Percentiles rank a stretch among this genome's conserved stretches.
Evolutionary conservation across 257 asterid genomes (phyloP).

Genomic region (Paraleonurus japonicus): DNA sequence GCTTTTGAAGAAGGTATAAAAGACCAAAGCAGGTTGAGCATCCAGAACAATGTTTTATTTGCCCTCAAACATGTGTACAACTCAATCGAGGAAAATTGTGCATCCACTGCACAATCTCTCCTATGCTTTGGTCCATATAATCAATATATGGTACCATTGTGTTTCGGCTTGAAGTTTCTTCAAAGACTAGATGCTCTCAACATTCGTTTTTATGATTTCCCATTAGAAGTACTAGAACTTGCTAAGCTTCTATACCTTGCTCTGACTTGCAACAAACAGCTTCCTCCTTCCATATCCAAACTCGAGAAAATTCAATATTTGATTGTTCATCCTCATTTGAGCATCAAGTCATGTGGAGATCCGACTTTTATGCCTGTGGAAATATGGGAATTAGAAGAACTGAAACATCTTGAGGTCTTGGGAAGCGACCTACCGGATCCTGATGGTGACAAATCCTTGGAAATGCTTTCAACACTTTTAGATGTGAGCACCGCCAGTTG

Average conservation of each 20-base stretch:
- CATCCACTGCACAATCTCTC: slow-evolving; percentile 17
- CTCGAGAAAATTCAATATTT: slow-evolving; percentile 10
- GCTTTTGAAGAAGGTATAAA: neutral
- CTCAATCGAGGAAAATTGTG: neutral
- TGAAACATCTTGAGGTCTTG: neutral
- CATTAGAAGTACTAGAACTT: neutral
- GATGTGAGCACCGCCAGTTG: no score
- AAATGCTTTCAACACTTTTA: no score
- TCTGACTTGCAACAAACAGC: neutral
- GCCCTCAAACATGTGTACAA: neutral
- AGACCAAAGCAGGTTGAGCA: neutral
- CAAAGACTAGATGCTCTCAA: slow-evolving; percentile 9
- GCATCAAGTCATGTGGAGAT: neutral
- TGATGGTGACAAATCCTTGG: no score
- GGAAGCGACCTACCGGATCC: neutral
- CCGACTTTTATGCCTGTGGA: slow-evolving; percentile 6
- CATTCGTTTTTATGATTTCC: slow-evolving; percentile 19
- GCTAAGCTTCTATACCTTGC: slow-evolving; percentile 8
- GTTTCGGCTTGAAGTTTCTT: slow-evolving; percentile 7
- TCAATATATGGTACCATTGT: neutral
- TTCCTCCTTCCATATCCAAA: slow-evolving; percentile 23
- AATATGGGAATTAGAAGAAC: slow-evolving; percentile 7
- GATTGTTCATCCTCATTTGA: neutral
- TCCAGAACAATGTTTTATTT: neutral
- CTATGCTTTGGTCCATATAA: slow-evolving; percentile 9